Base-by-base conservation (phyloP, 208 protist species). In the Wallacemonas rigidus region DNA sequence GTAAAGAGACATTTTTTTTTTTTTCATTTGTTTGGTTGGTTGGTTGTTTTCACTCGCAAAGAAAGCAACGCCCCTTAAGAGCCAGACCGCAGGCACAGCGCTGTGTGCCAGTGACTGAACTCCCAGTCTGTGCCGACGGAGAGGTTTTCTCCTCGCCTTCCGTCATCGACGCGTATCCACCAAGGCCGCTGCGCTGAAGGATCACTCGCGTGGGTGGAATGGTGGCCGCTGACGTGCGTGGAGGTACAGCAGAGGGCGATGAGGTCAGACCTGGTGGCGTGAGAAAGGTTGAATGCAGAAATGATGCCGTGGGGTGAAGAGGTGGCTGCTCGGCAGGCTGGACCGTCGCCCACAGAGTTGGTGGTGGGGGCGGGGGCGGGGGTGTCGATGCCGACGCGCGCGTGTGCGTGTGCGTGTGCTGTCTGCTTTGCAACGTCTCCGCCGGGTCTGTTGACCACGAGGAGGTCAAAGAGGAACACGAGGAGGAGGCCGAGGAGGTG, bases 11-110 rank as follows among this genome's bases (percentile, higher is more conserved):
- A 0, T 26, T 26, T 26, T 26, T 26, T 26, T 26, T 26, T 26
- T 26, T 1, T 26, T 50, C 1, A 0, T 14, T 50, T 50, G 45
- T 50, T 50, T 6, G 6, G 45, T 6, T 50, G 6, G 45, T 50
- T 50, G 45, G 45, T 50, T 6, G 6, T 50, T 50, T 7, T 82
- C 71, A 91, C 40, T 89, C 85, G 71, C 88, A 93, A 3, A 93
- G 69, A 76, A 93, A 93, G 73, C 88, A 93, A 44, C 71, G 47
- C 2, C 88, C 88, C 72, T 77, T 83, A 2, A 72, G 79, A 40
- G 88, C 79, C 56, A 79, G 74, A 5, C 88, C 85, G 53, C 88
- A 93, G 0, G 76, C 74, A 58, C 88, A 93, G 36, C 74, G 67
- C 43, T 73, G 57, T 6, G 62, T 11, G 1, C 43, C 41, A 6